Percentiles rank a stretch among this genome's conserved stretches.
These are phyloP conservation scores for Paramecium primaurelia DNA, from an alignment of 73 alveolate genomes.

Conservation along the genomic window DNA sequence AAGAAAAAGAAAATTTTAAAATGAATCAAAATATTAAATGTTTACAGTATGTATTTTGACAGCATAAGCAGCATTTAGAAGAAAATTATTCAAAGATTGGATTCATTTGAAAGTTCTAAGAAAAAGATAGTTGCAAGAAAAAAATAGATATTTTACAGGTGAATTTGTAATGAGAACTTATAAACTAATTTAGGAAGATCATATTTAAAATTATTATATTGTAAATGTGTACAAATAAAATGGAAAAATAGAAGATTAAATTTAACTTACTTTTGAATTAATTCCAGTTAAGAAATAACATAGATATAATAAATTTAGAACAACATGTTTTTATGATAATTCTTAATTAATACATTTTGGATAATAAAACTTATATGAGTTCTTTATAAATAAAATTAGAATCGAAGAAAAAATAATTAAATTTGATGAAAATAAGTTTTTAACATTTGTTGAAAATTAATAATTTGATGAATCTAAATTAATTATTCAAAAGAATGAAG, in stretches of 20 bases:
- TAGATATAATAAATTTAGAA: not conserved
- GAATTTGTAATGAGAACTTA: constrained; percentile 1
- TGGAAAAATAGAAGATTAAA: not conserved
- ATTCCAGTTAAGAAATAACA: not conserved
- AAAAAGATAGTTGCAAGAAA: not conserved
- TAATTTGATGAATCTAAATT: not conserved
- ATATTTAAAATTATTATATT: not conserved
- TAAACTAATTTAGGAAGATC: not conserved
- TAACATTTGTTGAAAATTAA: not conserved
- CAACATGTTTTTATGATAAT: not conserved
- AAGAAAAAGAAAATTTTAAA: not conserved
- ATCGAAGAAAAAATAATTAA: not conserved
- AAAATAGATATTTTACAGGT: not conserved
- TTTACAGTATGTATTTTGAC: not conserved
- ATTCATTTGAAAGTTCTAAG: not conserved
- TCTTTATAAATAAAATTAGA: not conserved
- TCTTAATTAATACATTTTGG: not conserved
- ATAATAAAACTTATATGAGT: not conserved
- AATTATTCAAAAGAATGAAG: not conserved
- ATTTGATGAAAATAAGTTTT: not conserved
- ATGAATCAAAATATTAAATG: not conserved
- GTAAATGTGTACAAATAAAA: not conserved
- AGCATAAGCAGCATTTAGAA: not conserved
- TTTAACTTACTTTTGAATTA: not conserved
- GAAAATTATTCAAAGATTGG: not conserved